phyloP scores from a whole-genome alignment of 345 rosid genomes.

The Trapa incisa region DNA sequence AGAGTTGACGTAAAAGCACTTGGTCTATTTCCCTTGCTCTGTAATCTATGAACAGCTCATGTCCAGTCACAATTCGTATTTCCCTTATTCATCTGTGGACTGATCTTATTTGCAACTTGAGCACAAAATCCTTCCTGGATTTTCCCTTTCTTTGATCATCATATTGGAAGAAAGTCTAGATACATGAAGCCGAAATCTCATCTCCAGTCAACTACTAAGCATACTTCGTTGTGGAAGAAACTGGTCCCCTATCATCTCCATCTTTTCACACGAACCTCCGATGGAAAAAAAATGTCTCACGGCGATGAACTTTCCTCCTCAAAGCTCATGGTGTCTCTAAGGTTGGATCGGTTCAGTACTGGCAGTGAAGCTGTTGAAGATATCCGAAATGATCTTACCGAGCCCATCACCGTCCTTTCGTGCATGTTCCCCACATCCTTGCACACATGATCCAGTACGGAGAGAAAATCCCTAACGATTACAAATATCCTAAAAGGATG shows the following conservation, averaged over 20 bases:
- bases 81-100: neutral
- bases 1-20: too few relatives aligned
- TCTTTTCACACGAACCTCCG: neutral
- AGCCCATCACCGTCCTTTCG: slow-evolving; percentile 60
- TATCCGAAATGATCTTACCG: slow-evolving; percentile 81
- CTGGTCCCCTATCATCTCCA: neutral
- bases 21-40: too few relatives aligned
- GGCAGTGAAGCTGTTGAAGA: slow-evolving; percentile 67
- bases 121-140: neutral
- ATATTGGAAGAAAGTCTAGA: neutral
- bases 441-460: slow-evolving; percentile 74
- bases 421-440: slow-evolving; percentile 87
- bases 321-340: slow-evolving; percentile 54
- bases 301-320: slow-evolving; percentile 75
- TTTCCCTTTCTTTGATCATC: neutral
- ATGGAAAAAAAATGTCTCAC: slow-evolving; percentile 23
- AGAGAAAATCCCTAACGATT: slow-evolving; percentile 84
- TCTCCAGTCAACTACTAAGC: neutral
- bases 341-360: slow-evolving; percentile 60
- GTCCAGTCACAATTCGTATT: neutral
- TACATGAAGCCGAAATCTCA: neutral
- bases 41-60: too few relatives aligned
- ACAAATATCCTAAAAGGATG: slow-evolving; percentile 81
- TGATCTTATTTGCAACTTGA: neutral
- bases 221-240: neutral